Conservation (phyloP, 2,329 filamentous ascomycete genomes). For the Penicillium olsonii region DNA sequence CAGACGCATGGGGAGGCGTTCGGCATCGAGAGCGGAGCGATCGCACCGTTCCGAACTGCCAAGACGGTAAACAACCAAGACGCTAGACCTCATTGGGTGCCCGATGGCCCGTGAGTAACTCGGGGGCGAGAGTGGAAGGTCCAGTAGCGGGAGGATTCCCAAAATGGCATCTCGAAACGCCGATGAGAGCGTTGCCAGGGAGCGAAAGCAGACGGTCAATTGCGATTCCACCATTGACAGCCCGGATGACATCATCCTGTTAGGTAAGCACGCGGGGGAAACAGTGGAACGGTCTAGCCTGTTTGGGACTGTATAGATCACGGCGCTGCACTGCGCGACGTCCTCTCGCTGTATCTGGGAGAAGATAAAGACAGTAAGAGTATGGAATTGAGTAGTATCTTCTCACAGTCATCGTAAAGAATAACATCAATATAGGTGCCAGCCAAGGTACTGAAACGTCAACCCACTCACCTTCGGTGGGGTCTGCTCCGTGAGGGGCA, state of each 20-base stretch:
- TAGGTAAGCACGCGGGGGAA: background rate
- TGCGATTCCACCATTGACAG: conserved; percentile 1
- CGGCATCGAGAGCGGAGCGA: conserved; percentile 9
- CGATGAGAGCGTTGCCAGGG: background rate
- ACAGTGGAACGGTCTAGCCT: background rate
- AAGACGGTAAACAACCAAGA: background rate
- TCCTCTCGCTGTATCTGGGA: background rate
- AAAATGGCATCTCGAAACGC: too few species aligned
- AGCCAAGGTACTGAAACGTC: background rate
- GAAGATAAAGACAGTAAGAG: background rate
- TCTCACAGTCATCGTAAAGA: too few species aligned
- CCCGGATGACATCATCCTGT: background rate
- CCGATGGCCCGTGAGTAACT: background rate
- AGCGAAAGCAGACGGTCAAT: background rate
- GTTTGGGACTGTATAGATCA: background rate
- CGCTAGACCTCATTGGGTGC: conserved; percentile 8
- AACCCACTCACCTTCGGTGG: conserved; percentile 17
- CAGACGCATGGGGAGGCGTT: background rate
- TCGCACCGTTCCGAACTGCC: conserved; percentile 16
- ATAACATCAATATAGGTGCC: too few species aligned
- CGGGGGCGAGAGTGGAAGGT: background rate
- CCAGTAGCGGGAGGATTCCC: background rate
- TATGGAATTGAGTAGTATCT: too few species aligned
- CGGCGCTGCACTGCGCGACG: background rate
- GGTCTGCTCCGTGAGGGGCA: conserved; percentile 23